Evolutionary conservation across 169 alveolate genomes (phyloP).

Genomic region (Plasmodium yoelii): DNA sequence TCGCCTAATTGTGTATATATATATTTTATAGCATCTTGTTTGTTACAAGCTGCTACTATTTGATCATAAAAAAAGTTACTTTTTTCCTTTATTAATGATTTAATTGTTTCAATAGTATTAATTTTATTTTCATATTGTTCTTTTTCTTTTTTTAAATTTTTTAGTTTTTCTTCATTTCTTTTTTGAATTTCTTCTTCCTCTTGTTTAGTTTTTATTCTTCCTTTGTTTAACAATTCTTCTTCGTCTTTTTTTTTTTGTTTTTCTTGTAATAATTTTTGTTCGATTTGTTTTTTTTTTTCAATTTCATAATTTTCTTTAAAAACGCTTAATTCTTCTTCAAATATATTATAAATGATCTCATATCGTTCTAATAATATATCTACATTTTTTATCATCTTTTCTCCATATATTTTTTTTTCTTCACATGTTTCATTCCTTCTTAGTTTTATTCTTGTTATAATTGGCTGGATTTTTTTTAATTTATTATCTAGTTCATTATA

Average conservation of each 20-base stretch:
- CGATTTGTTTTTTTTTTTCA: conserved; percentile 38
- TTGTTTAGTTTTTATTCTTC: conserved; percentile 37
- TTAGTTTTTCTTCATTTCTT: conserved; percentile 50
- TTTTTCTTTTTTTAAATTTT: conserved; percentile 14
- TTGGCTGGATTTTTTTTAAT: conserved; percentile 43
- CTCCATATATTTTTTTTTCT: conserved; percentile 58
- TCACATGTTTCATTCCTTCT: conserved; percentile 66
- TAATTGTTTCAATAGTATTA: conserved; percentile 32
- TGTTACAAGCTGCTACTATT: conserved; percentile 36
- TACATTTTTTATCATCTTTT: conserved; percentile 63
- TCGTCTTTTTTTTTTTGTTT: conserved; percentile 37
- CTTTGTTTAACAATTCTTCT: conserved; percentile 38
- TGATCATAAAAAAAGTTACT: conserved; percentile 46
- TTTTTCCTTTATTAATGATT: conserved; percentile 21
- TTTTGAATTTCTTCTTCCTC: conserved; percentile 37
- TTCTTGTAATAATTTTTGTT: conserved; percentile 50
- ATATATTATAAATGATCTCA: conserved; percentile 42
- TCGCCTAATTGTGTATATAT: conserved; percentile 39
- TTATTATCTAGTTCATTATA: conserved; percentile 52
- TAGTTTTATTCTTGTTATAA: conserved; percentile 57
- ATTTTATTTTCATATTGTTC: conserved; percentile 26
- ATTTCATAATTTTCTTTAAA: conserved; percentile 74
- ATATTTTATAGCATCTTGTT: conserved; percentile 25
- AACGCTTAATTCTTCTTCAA: conserved; percentile 56
- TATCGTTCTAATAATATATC: conserved; percentile 63